Evolutionary conservation across 768 basidiomycete species (phyloP), one percentile per base, ranked within the genome.

Genomic region (Baorangia bicolor): DNA sequence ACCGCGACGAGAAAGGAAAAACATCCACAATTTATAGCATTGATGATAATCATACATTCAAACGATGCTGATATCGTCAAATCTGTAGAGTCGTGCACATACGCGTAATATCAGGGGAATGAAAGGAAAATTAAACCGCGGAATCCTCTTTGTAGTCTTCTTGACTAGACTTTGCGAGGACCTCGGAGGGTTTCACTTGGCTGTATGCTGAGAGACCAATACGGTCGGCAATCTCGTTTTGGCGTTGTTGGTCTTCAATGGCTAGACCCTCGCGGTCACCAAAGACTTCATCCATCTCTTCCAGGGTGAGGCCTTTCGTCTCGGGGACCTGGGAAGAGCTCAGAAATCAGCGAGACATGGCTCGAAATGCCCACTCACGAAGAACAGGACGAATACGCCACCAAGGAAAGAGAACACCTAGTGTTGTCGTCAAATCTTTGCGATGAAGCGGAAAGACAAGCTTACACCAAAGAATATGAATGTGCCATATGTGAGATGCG

Each of bases 241-340:
- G 74, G 50, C 79, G 75, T 47, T 71, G 69, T 58, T 77, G 74
- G 67, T 92, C 90, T 18, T 81, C 80, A 12, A 74, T 74, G 2
- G 80, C 84, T 42, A 86, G 71, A 34, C 81, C 81, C 44, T 67
- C 69, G 10, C 72, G 74, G 49, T 81, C 81, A 31, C 86, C 85
- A 68, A 92, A 92, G 20, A 88, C 81, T 28, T 81, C 81, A 69
- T 92, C 90, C 82, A 91, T 88, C 69, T 92, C 87, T 65, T 92
- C 89, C 43, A 91, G 75, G 3, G 83, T 81, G 4, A 87, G 75
- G 31, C 83, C 85, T 72, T 88, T 88, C 16, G 86, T 88, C 73
- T 88, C 85, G n/a, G 86, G 86, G 2, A 85, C 81, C 82, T 84
- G 18, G 5, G 6, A 42, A 40, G 28, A 10, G 4, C 41, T 54